Evolutionary conservation across 2,329 filamentous ascomycete genomes (phyloP), one percentile per base, ranked within the genome.

Genomic region (Microsporum canis): DNA sequence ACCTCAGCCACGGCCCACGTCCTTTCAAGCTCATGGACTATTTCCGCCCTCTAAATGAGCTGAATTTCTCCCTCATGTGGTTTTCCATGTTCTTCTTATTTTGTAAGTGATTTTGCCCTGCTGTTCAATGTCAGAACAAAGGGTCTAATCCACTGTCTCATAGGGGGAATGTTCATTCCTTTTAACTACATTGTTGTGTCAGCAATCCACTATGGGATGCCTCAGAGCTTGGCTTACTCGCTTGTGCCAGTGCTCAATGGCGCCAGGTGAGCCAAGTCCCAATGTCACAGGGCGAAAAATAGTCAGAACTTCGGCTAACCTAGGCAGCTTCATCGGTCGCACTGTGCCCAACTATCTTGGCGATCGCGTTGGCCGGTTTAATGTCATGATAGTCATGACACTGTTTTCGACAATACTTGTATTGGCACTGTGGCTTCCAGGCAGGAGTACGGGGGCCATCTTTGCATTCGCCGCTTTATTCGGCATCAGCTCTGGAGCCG

Each of bases 1-100:
- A 72, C 29, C 65, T 75, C 43, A 65, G 70, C 4, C 65, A 72
- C 59, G 68, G 36, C 17, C 60, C 41, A 31, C 73, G 68, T 47
- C 77, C 77, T 0, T 76, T 84, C 63, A 68, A 75, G 10, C 39
- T 82, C 10, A 63, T 57, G 51, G 79, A 81, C 41, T 83, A 83
- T 63, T 31, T 77, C 12, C 64, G 67, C 1, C 75, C 77, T 4
- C 74, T 84, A 59, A 71, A 66, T 31, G 80, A 84, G 62, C 68
- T 74, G 0, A 71, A 71, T 29, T 78, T 79, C 69, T 57, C 71
- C 14, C 69, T 80, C 57, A 76, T 77, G 27, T 66, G 78, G 41
- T 23, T 71, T 3, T 79, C 70, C 33, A 73, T 76, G 59, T 85
- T 84, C 71, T 70, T 84, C 68, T 79, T 47, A 29, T 59, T 47